These are phyloP conservation scores for Curvularia eragrostidis DNA, from an alignment of 2,329 filamentous ascomycete genomes.

Conservation along the genomic window DNA sequence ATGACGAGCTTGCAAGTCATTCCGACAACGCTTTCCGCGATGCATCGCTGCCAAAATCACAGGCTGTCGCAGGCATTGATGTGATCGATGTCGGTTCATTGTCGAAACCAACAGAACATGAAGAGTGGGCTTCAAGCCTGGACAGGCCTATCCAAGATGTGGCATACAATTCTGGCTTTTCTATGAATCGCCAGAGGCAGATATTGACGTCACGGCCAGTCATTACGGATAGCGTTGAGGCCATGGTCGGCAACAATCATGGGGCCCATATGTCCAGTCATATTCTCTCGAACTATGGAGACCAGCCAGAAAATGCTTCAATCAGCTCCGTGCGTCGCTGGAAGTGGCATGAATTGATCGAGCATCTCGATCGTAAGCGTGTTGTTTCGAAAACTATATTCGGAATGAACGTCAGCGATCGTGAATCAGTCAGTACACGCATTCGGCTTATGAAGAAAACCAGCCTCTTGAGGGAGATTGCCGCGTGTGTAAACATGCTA, in stretches of 20 bases:
- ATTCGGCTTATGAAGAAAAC: conserved; percentile 27
- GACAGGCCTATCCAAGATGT: not conserved
- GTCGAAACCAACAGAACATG: conserved; percentile 15
- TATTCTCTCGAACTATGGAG: conserved; percentile 6
- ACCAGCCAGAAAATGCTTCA: conserved; percentile 37
- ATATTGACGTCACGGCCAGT: conserved; percentile 3
- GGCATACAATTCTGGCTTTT: not conserved
- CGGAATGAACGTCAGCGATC: conserved; percentile 34
- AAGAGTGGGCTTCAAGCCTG: conserved; percentile 1
- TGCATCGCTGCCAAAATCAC: not conserved
- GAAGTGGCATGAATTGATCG: conserved; percentile 47
- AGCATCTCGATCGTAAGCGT: conserved; percentile 52
- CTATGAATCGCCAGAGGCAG: not conserved
- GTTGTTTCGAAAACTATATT: conserved; percentile 54
- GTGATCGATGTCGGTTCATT: conserved; percentile 32
- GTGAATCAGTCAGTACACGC: conserved; percentile 32
- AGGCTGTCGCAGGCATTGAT: not conserved
- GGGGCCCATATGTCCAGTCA: not conserved
- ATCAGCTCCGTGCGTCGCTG: conserved; percentile 38
- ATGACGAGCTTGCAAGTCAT: conserved; percentile 6
- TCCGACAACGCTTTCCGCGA: not conserved
- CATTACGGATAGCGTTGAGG: conserved; percentile 18
- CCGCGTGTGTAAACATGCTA: conserved; percentile 35
- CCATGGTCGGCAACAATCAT: not conserved
- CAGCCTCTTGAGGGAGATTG: conserved; percentile 34